A percentile compares a stretch with the other conserved stretches of the same genome.
These are phyloP conservation scores for Mycena vulgaris DNA, from an alignment of 768 basidiomycete species.

Conservation along the genomic window DNA sequence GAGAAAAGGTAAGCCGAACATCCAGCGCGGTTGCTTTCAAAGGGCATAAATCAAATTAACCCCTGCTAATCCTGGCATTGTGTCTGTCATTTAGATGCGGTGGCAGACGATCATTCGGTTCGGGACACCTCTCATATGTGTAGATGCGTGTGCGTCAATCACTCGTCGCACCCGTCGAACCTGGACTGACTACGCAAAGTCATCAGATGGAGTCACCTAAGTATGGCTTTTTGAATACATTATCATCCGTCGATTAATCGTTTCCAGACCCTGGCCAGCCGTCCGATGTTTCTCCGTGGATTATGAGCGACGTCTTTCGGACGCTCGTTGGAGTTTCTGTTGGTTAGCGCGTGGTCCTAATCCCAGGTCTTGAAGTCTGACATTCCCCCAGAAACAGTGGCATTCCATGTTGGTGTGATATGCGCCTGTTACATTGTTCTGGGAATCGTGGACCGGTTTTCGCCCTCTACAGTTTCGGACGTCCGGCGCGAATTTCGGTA, in stretches of 20 bases:
- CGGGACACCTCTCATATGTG: slow-evolving; percentile 68
- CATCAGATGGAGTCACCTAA: slow-evolving; percentile 83
- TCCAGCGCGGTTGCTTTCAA: no score
- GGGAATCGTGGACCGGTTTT: slow-evolving; percentile 54
- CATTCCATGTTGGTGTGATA: slow-evolving; percentile 81
- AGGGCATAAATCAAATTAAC: no score
- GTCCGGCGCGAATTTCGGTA: slow-evolving; percentile 78
- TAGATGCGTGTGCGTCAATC: slow-evolving; percentile 79
- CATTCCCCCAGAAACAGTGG: slow-evolving; percentile 72
- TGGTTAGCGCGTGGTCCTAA: slow-evolving; percentile 58
- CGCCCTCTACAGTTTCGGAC: slow-evolving; percentile 56
- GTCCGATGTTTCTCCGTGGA: slow-evolving; percentile 64
- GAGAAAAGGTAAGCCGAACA: slow-evolving; percentile 54
- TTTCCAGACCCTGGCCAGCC: slow-evolving; percentile 58
- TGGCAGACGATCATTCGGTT: slow-evolving; percentile 74
- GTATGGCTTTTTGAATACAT: slow-evolving; percentile 54
- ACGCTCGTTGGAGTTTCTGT: slow-evolving; percentile 77
- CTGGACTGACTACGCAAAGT: slow-evolving; percentile 57
- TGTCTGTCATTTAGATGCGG: slow-evolving; percentile 64
- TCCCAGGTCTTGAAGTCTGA: not conserved
- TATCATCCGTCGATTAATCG: not conserved
- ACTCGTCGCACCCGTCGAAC: slow-evolving; percentile 16
- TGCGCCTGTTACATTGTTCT: slow-evolving; percentile 70
- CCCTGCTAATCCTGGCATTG: no score
- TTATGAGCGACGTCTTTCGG: slow-evolving; percentile 64